phyloP scores from a whole-genome alignment of 345 rosid genomes.

The Arabidopsis thaliana region DNA sequence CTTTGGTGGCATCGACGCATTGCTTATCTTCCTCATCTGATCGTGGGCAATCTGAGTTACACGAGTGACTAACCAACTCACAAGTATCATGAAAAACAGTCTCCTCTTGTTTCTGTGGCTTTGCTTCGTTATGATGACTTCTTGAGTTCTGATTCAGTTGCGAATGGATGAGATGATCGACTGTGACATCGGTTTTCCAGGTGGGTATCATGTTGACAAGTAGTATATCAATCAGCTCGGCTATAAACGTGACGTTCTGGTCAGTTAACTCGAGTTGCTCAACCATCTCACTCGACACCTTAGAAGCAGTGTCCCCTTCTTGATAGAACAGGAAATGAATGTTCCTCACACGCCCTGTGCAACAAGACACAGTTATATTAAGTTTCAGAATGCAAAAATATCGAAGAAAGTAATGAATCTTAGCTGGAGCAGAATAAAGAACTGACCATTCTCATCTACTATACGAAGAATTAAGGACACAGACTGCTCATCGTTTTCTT shows the following conservation, averaged over 20 bases:
- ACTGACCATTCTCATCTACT: constrained; percentile 70
- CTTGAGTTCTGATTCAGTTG: constrained; percentile 42
- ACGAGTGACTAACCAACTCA: constrained; percentile 41
- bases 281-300: constrained; percentile 94
- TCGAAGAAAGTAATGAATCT: too few relatives aligned
- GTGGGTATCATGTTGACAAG: constrained; percentile 59
- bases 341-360: constrained; percentile 81
- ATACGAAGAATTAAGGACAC: constrained; percentile 78
- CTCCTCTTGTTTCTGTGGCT: constrained; percentile 42
- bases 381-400: background rate
- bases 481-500: constrained; percentile 70
- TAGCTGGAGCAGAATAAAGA: background rate
- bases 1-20: constrained; percentile 29
- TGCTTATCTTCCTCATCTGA: constrained; percentile 42
- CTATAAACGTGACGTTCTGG: constrained; percentile 73
- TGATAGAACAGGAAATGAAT: constrained; percentile 80
- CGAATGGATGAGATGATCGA: constrained; percentile 51
- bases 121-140: constrained; percentile 39
- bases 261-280: constrained; percentile 82
- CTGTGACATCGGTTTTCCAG: constrained; percentile 60
- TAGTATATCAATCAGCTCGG: constrained; percentile 78
- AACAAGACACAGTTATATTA: constrained; percentile 5
- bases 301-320: constrained; percentile 76
- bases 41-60: constrained; percentile 35
- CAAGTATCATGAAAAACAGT: constrained; percentile 33